Conservation (phyloP, 805 yeast species). For the Vanderwaltozyma verrucispora region DNA sequence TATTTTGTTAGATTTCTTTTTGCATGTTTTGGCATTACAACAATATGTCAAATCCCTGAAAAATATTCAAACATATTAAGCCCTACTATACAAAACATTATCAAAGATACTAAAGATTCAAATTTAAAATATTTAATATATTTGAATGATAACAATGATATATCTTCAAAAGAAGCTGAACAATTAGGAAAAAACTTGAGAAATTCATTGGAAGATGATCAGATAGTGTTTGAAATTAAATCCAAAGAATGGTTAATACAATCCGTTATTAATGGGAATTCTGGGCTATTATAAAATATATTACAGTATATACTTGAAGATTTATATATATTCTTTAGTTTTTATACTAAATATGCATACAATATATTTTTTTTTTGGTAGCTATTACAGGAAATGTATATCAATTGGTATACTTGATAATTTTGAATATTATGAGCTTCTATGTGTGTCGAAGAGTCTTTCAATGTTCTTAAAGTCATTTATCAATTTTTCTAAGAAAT, state of each 20-base stretch:
- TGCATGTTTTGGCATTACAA: slow-evolving; percentile 15
- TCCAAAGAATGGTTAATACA: slow-evolving; percentile 28
- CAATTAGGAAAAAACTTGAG: slow-evolving; percentile 3
- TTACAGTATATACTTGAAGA: too few relatives aligned
- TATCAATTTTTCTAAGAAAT: slow-evolving; percentile 20
- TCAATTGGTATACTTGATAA: too few relatives aligned
- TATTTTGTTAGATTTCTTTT: slow-evolving; percentile 19
- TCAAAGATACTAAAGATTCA: not conserved
- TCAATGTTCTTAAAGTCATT: slow-evolving; percentile 17
- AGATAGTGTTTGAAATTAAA: slow-evolving; percentile 12
- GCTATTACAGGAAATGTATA: too few relatives aligned
- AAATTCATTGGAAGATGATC: not conserved
- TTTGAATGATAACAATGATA: not conserved
- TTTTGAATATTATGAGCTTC: too few relatives aligned
- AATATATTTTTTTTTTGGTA: too few relatives aligned
- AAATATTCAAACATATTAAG: too few relatives aligned
- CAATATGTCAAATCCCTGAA: slow-evolving; percentile 5
- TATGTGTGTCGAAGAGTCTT: slow-evolving; percentile 8
- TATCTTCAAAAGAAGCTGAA: slow-evolving; percentile 4
- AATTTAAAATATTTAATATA: not conserved
- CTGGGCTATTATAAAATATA: not conserved
- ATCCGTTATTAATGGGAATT: slow-evolving; percentile 21
- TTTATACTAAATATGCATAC: too few relatives aligned
- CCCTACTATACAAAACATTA: too few relatives aligned
- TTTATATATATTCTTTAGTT: too few relatives aligned